These are phyloP conservation scores for Falciphora oryzae DNA, from an alignment of 2,329 filamentous ascomycete genomes.

Conservation along the genomic window DNA sequence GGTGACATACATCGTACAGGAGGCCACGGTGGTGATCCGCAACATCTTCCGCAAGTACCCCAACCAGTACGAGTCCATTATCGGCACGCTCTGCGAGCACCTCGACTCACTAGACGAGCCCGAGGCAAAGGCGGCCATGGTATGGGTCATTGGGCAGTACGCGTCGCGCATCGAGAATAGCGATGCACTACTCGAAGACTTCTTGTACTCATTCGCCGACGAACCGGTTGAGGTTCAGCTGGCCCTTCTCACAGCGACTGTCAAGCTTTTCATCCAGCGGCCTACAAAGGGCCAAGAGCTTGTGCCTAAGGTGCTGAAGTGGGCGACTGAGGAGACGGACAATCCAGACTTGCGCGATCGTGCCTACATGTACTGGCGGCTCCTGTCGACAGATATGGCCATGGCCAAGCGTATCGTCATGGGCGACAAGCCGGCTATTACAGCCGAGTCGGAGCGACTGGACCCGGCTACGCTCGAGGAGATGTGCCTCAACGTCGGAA, in stretches of 20 bases:
- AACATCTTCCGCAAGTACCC: constrained; percentile 99
- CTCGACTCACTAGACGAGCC: constrained; percentile 95
- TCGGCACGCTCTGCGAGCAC: constrained; percentile 90
- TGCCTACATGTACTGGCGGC: constrained; percentile 99
- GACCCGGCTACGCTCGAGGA: constrained; percentile 90
- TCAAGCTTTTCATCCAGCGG: constrained; percentile 95
- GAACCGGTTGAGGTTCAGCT: constrained; percentile 95
- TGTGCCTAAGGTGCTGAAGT: constrained; percentile 92
- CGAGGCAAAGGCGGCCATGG: constrained; percentile 96
- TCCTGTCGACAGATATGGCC: constrained; percentile 86
- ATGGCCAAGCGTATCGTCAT: constrained; percentile 86
- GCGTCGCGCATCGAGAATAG: constrained; percentile 97
- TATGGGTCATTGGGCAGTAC: constrained; percentile 99
- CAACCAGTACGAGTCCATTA: constrained; percentile 97
- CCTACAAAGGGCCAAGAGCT: constrained; percentile 91
- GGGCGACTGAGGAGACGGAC: constrained; percentile 99
- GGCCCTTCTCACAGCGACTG: constrained; percentile 87
- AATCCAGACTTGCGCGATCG: constrained; percentile 94
- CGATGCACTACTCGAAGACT: constrained; percentile 89
- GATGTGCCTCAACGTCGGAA: constrained; percentile 94
- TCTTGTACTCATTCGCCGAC: constrained; percentile 87
- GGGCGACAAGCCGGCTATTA: constrained; percentile 95
- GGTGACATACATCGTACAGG: constrained; percentile 96
- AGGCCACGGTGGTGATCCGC: constrained; percentile 95
- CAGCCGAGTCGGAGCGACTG: constrained; percentile 89